Base-by-base conservation (phyloP, 345 rosid genomes). In the Eucalyptus pauciflora region DNA sequence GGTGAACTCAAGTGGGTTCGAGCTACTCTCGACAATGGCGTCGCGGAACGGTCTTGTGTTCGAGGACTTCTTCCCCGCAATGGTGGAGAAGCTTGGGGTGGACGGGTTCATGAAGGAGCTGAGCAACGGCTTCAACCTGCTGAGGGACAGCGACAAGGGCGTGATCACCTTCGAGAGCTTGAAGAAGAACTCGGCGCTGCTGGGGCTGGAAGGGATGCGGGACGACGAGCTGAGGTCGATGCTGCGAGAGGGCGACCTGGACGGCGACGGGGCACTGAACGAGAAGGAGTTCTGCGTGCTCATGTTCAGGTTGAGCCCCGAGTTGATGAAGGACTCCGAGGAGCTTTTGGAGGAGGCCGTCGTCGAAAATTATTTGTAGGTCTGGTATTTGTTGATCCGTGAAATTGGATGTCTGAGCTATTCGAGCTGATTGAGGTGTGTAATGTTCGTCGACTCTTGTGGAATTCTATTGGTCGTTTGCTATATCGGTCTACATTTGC, bases 231-330 rank as follows among this genome's bases (percentile, higher is more conserved):
- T 93, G 41, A 83, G n/a, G 89, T 90, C 90, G 43, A 95, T 95
- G 97, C 60, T 95, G 52, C 91, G 91, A 37, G 97, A 94, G 90
- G 97, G 95, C 10, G 97, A 95, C 80, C 50, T 93, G 46, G 93
- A 95, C 54, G 97, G 96, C 1, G 97, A 95, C 31, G 96, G 95
- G 0, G 94, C 92, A 24, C 27, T 94, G 90, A 91, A 92, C 76
- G 93, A 92, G 86, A 90, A 92, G 94, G 96, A 95, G 89, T 95
- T 95, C 85, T 95, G 94, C 51, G 92, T 94, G 50, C 90, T 95
- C 25, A 95, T 95, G 97, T 94, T 93, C 86, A 93, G 97, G 93
- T 64, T 95, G 86, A 95, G 97, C 52, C 97, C 97, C 88, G 93
- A 52, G 2, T 88, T 94, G 90, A 94, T 94, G 96, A 90, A 31